Evolutionary conservation across 495 filamentous ascomycete genomes (phyloP), one percentile per base, ranked within the genome.

Genomic region (Sordaria brevicollis): DNA sequence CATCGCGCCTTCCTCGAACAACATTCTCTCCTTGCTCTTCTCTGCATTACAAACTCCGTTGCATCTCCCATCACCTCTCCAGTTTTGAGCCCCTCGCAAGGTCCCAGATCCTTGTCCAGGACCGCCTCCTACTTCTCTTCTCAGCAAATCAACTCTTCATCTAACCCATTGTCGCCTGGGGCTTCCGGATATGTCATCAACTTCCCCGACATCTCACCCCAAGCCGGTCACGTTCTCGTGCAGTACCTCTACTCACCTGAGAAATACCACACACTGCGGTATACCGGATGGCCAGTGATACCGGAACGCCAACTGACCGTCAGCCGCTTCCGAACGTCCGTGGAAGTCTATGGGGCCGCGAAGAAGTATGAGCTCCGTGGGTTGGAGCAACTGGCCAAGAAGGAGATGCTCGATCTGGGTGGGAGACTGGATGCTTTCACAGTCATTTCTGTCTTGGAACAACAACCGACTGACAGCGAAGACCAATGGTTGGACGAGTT

Each of bases 211-310:
- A 67, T 76, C 9, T 70, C 78, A 6, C 10, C 31, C 33, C 65
- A 65, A 15, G 70, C 65, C n/a, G 75, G 76, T 36, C 78, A 81
- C 33, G 74, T 78, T 15, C 17, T 81, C 21, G 71, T 78, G 6
- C 65, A 77, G 11, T 77, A 74, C 35, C 66, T 81, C n/a, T 77
- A 74, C 62, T 74, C 72, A 0, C 25, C 49, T 7, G 68, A 70
- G 10, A 35, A 8, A 0, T 67, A 70, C 29, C 37, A 62, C 0
- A 15, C 49, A 1, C 62, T 69, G 7, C 49, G 49, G 21, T 62
- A 62, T 8, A 62, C 49, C 1, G 35, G 35, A n/a, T 41, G 62
- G 65, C 43, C 43, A 34, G 70, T 0, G 15, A 36, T 8, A n/a
- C 13, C 62, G 3, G 36, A 11, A n/a, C 34, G 25, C 37, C 25